phyloP scores from a whole-genome alignment of 805 yeast genomes.

The Hanseniaspora thailandica region DNA sequence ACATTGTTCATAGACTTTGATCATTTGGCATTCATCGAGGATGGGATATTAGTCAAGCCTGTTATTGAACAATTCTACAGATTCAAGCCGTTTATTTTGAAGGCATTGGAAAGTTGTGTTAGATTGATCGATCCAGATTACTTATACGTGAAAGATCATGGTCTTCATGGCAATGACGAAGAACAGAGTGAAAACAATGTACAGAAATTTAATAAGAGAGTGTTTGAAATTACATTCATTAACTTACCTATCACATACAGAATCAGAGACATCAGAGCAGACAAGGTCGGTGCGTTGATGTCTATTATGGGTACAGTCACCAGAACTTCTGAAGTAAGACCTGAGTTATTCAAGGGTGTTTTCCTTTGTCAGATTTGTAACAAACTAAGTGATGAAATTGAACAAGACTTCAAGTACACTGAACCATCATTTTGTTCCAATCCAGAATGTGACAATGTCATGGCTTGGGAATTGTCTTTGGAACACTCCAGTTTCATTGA shows the following conservation, averaged over 20 bases:
- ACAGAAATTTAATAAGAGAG: constrained; percentile 37
- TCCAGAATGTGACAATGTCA: constrained; percentile 76
- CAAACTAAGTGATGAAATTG: constrained; percentile 65
- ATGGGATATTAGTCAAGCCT: constrained; percentile 81
- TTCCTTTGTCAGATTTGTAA: constrained; percentile 78
- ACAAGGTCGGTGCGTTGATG: constrained; percentile 69
- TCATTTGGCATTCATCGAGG: constrained; percentile 62
- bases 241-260: constrained; percentile 72
- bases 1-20: constrained; percentile 78
- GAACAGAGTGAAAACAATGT: constrained; percentile 20
- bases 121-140: constrained; percentile 55
- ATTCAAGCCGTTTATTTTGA: constrained; percentile 71
- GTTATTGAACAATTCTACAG: constrained; percentile 85
- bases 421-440: constrained; percentile 89
- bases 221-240: constrained; percentile 83
- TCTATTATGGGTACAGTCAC: constrained; percentile 94
- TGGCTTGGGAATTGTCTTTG: constrained; percentile 73
- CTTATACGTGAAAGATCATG: constrained; percentile 21
- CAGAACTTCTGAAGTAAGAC: constrained; percentile 82
- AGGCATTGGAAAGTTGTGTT: constrained; percentile 62
- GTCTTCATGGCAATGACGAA: constrained; percentile 21
- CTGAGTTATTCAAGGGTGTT: constrained; percentile 76
- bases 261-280: constrained; percentile 82
- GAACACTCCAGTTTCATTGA: constrained; percentile 79
- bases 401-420: constrained; percentile 84